phyloP scores from a whole-genome alignment of 2,329 filamentous ascomycete species.

The Fusarium fujikuroi region DNA sequence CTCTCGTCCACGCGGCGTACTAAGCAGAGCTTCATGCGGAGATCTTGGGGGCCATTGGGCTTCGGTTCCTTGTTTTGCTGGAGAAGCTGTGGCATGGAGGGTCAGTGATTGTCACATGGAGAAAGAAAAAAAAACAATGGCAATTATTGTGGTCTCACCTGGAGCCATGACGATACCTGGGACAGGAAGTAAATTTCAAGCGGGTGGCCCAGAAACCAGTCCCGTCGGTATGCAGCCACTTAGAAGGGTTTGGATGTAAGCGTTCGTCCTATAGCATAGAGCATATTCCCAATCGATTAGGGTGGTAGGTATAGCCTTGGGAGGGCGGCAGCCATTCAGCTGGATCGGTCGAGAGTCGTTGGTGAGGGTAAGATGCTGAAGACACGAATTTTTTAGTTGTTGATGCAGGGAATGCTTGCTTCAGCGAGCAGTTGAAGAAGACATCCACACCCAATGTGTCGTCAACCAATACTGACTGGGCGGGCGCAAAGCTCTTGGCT shows the following conservation, averaged over 20 bases:
- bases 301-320: conserved; percentile 28
- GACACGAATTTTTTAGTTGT: conserved; percentile 21
- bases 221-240: conserved; percentile 31
- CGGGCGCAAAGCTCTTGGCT: conserved; percentile 3
- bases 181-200: conserved; percentile 10
- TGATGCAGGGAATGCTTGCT: conserved; percentile 34
- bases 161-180: conserved; percentile 43
- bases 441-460: conserved; percentile 12
- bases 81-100: conserved; percentile 32
- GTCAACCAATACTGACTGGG: not conserved
- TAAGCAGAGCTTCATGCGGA: conserved; percentile 70
- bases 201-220: conserved; percentile 25
- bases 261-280: conserved; percentile 29
- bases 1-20: conserved; percentile 82
- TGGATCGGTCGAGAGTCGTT: not conserved
- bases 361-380: conserved; percentile 24
- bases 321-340: conserved; percentile 38
- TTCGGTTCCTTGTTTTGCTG: conserved; percentile 56
- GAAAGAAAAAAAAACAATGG: not conserved
- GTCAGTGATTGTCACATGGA: conserved; percentile 23
- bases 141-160: conserved; percentile 34
- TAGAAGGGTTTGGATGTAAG: conserved; percentile 16
- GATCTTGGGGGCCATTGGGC: conserved; percentile 74
- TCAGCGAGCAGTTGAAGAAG: conserved; percentile 9
- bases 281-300: conserved; percentile 35